Evolutionary conservation across 768 basidiomycete genomes (phyloP).

Genomic region (Suillus decipiens): DNA sequence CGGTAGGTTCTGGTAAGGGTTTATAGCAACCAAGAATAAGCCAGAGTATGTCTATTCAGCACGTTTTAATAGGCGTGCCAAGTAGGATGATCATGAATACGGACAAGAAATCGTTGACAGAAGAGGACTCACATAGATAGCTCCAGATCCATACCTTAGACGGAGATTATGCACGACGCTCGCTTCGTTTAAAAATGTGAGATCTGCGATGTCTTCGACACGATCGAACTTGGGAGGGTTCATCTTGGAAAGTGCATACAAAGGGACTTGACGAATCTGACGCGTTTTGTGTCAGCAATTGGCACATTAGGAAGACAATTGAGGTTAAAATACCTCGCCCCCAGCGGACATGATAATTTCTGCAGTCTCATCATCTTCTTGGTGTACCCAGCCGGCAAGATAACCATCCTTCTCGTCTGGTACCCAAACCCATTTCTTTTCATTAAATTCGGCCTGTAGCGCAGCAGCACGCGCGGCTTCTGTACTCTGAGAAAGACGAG

Average conservation of each 20-base stretch:
- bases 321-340: constrained; percentile 62
- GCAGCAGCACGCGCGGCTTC: constrained; percentile 86
- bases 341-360: constrained; percentile 84
- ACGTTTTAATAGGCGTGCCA: constrained; percentile 20
- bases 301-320: constrained; percentile 1
- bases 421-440: constrained; percentile 99
- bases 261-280: constrained; percentile 67
- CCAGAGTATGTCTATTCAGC: constrained; percentile 82
- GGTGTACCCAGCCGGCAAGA: constrained; percentile 90
- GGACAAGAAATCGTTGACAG: constrained; percentile 8
- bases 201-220: constrained; percentile 96
- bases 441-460: constrained; percentile 93
- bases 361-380: constrained; percentile 79
- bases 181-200: constrained; percentile 97
- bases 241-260: constrained; percentile 90
- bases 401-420: constrained; percentile 93
- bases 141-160: constrained; percentile 85
- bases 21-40: constrained; percentile 96
- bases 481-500: constrained; percentile 50
- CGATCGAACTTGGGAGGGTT: constrained; percentile 98
- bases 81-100: constrained; percentile 11
- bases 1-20: constrained; percentile 92
- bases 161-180: constrained; percentile 98
- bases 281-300: constrained; percentile 5
- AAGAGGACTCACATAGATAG: constrained; percentile 77